Evolutionary conservation across 371 early-diverging fungal genomes (phyloP).

Genomic region (Mucor indicus): DNA sequence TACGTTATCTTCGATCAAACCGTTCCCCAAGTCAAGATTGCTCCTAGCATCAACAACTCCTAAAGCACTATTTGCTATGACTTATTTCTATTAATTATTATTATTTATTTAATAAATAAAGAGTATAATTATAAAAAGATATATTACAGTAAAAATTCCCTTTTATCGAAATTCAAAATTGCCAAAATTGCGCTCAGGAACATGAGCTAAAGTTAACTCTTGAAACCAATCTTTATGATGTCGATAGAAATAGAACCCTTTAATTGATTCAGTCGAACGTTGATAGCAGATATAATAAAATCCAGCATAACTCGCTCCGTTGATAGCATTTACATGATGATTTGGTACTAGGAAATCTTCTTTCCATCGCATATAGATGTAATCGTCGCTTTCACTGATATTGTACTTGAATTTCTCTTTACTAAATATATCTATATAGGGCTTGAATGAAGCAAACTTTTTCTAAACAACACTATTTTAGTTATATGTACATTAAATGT

Average conservation of each 20-base stretch:
- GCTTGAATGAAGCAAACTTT: conserved; percentile 45
- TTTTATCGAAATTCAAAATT: conserved; percentile 65
- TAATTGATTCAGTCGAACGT: conserved; percentile 70
- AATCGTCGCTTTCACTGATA: conserved; percentile 62
- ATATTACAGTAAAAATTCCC: too few relatives aligned
- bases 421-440: conserved; percentile 58
- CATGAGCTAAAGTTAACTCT: conserved; percentile 69
- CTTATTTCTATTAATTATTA: too few relatives aligned
- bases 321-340: conserved; percentile 78
- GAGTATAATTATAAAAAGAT: too few relatives aligned
- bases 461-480: too few relatives aligned
- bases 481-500: background rate
- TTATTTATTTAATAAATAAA: too few relatives aligned
- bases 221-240: conserved; percentile 75
- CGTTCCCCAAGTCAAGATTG: conserved; percentile 21
- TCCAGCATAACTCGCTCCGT: conserved; percentile 94
- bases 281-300: conserved; percentile 93
- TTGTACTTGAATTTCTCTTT: conserved; percentile 69
- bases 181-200: conserved; percentile 41
- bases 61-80: too few relatives aligned
- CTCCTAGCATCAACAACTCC: too few relatives aligned
- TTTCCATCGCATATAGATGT: conserved; percentile 96
- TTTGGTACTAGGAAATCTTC: conserved; percentile 95
- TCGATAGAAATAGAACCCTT: conserved; percentile 81
- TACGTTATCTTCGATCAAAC: conserved; percentile 37